Evolutionary conservation across 2,329 filamentous ascomycete genomes (phyloP).

Genomic region (Phaeosphaeria sp.): DNA sequence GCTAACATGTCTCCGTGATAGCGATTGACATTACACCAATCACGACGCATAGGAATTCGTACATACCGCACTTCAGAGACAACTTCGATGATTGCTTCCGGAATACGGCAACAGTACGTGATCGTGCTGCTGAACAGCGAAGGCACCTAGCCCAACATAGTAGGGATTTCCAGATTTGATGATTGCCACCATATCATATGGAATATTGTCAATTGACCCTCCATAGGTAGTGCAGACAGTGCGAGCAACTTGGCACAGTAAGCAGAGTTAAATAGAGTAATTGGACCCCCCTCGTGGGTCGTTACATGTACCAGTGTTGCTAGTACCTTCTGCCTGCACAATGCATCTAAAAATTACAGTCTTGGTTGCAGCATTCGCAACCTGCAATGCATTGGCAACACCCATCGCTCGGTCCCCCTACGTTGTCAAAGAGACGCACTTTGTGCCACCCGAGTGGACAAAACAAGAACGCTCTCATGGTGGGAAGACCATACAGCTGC

Average conservation of each 20-base stretch:
- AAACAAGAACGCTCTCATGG: conserved; percentile 56
- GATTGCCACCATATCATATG: neutral
- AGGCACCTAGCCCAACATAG: neutral
- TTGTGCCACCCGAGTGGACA: conserved; percentile 60
- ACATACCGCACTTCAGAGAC: neutral
- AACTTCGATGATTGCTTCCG: neutral
- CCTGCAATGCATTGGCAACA: conserved; percentile 41
- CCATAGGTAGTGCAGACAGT: neutral
- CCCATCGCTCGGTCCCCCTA: conserved; percentile 53
- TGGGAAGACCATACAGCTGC: conserved; percentile 58
- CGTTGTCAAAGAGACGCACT: conserved; percentile 63
- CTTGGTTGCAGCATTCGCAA: conserved; percentile 36
- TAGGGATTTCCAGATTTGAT: neutral
- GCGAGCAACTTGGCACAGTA: neutral
- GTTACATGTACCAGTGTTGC: neutral
- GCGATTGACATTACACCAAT: neutral
- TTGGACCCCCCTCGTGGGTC: neutral
- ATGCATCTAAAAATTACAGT: conserved; percentile 4
- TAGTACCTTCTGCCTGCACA: neutral
- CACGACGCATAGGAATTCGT: neutral
- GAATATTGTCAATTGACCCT: neutral
- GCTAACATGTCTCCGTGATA: neutral
- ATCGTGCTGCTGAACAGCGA: neutral
- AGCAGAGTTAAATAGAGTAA: neutral
- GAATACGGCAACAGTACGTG: neutral